Percentiles rank a stretch among this genome's conserved stretches.
These are phyloP conservation scores for Phytopythium ostracodes DNA, from an alignment of 352 stramenopile species.

Conservation along the genomic window DNA sequence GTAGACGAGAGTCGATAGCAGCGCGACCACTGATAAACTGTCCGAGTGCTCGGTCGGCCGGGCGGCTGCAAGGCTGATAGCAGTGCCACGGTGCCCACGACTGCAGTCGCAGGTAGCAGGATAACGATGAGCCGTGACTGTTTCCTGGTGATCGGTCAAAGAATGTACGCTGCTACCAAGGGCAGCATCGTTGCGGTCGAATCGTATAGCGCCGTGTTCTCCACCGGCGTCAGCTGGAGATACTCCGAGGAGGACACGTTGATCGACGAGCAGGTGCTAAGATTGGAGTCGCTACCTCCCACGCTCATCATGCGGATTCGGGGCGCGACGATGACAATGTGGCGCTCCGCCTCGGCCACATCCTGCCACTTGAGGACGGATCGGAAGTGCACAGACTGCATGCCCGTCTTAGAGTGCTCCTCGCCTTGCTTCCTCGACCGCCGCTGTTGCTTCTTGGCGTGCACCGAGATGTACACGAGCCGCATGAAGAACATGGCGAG, in stretches of 20 bases:
- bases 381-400: neutral
- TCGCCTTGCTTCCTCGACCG: neutral
- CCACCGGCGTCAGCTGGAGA: neutral
- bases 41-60: neutral
- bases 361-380: neutral
- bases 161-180: neutral
- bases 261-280: neutral
- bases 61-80: neutral
- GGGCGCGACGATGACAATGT: neutral
- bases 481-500: conserved; percentile 3
- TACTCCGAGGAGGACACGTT: neutral
- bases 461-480: neutral
- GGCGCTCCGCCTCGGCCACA: neutral
- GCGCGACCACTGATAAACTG: neutral
- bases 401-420: neutral
- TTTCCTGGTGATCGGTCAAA: neutral
- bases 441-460: neutral
- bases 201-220: neutral
- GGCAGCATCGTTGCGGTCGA: neutral
- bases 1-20: neutral
- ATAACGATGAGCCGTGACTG: neutral
- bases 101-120: neutral
- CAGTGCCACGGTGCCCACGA: neutral
- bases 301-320: neutral
- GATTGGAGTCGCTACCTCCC: neutral